Percentiles rank a stretch among this genome's conserved stretches.
These are phyloP conservation scores for Podila epigama DNA, from an alignment of 192 early-diverging fungal genomes.

Conservation along the genomic window DNA sequence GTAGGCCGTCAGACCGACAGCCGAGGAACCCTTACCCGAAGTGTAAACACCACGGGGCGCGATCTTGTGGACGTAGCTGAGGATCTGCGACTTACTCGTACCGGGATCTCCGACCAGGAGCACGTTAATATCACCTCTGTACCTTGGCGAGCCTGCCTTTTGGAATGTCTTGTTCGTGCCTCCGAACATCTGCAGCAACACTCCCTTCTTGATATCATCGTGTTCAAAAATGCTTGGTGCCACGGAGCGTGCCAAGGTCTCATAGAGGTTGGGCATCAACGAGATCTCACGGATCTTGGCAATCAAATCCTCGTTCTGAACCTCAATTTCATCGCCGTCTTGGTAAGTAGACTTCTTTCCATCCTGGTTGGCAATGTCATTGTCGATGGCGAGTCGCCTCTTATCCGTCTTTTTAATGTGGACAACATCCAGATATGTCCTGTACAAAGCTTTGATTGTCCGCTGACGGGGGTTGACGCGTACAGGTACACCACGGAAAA, in stretches of 20 bases:
- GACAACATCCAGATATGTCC: constrained; percentile 95
- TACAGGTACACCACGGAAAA: constrained; percentile 94
- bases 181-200: constrained; percentile 95
- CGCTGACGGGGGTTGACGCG: constrained; percentile 88
- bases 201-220: constrained; percentile 98
- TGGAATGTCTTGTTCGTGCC: constrained; percentile 87
- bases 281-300: constrained; percentile 66
- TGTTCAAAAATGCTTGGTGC: constrained; percentile 95
- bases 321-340: constrained; percentile 47
- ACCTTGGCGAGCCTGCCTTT: constrained; percentile 70
- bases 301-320: constrained; percentile 45
- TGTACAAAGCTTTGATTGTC: constrained; percentile 89
- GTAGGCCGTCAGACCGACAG: constrained; percentile 96
- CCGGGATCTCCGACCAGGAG: constrained; percentile 97
- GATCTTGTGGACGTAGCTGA: constrained; percentile 92
- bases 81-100: constrained; percentile 93
- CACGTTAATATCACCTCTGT: constrained; percentile 93
- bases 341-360: constrained; percentile 28
- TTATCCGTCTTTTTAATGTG: constrained; percentile 86
- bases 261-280: constrained; percentile 76
- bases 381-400: constrained; percentile 66
- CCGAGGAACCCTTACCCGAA: constrained; percentile 95
- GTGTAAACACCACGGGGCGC: constrained; percentile 96
- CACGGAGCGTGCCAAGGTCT: constrained; percentile 82
- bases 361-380: constrained; percentile 33